phyloP scores from a whole-genome alignment of 768 basidiomycete genomes.

The Candolleomyces aberdarensis region DNA sequence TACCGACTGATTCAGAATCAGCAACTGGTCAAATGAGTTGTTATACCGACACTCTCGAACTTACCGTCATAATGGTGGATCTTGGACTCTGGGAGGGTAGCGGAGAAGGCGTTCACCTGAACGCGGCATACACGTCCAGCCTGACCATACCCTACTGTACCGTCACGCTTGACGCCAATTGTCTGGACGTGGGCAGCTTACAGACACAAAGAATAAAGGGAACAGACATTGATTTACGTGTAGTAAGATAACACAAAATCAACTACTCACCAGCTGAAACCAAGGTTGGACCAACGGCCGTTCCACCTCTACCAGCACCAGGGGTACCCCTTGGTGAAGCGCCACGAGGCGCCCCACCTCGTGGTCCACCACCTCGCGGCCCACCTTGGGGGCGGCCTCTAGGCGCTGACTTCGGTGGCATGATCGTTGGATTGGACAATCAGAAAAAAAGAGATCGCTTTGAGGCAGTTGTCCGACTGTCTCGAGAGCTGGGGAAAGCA shows the following conservation, averaged over 20 bases:
- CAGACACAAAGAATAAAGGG: background rate
- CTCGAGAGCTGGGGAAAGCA: too few species aligned
- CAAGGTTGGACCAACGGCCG: background rate
- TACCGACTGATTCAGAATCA: constrained; percentile 34
- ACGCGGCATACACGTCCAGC: constrained; percentile 25
- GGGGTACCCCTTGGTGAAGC: background rate
- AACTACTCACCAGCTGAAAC: background rate
- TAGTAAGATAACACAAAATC: background rate
- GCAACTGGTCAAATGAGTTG: background rate
- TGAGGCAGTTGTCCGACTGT: too few species aligned
- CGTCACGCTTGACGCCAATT: constrained; percentile 32
- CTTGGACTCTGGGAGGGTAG: constrained; percentile 50
- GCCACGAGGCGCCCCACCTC: constrained; percentile 8
- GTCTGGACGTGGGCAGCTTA: constrained; percentile 21
- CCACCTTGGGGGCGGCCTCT: background rate
- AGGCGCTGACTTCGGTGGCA: background rate
- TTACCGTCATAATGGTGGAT: constrained; percentile 80
- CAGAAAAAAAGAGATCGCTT: too few species aligned
- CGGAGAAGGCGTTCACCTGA: constrained; percentile 57
- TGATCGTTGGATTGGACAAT: background rate
- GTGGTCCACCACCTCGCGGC: background rate
- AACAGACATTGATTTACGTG: background rate
- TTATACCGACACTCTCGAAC: constrained; percentile 15
- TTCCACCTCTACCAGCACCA: background rate
- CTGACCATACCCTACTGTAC: constrained; percentile 23